A percentile compares a stretch with the other conserved stretches of the same genome.
Conservation (phyloP, 306 rosid genomes). For the Cucumis melo region DNA sequence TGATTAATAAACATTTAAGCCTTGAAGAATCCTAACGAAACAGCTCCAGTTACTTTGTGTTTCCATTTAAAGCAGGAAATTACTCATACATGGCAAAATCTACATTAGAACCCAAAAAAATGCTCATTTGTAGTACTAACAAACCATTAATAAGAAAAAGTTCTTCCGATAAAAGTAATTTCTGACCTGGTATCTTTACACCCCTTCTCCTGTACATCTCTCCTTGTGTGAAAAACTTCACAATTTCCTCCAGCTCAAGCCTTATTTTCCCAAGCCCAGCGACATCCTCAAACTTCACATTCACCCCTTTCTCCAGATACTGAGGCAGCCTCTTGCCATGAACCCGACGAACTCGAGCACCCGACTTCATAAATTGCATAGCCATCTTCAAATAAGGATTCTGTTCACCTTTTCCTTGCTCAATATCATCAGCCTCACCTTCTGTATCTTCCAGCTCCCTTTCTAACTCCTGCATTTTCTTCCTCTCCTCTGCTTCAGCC, state of each 20-base stretch:
- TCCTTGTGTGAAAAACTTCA: slow-evolving; percentile 94
- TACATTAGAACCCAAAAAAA: background rate
- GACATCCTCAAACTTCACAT: slow-evolving; percentile 87
- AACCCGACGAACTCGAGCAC: slow-evolving; percentile 79
- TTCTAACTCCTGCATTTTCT: slow-evolving; percentile 68
- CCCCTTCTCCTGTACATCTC: slow-evolving; percentile 95
- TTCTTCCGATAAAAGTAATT: background rate
- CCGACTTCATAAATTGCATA: slow-evolving; percentile 88
- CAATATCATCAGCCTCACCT: slow-evolving; percentile 49
- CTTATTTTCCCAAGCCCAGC: slow-evolving; percentile 95
- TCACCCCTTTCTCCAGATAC: slow-evolving; percentile 85
- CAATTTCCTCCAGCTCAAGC: slow-evolving; percentile 97
- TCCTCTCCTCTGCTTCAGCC: slow-evolving; percentile 93
- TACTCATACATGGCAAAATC: background rate
- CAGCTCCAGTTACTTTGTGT: background rate
- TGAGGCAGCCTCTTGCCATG: slow-evolving; percentile 66
- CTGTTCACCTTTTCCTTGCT: slow-evolving; percentile 52
- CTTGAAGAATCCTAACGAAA: slow-evolving; percentile 1
- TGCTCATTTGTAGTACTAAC: background rate
- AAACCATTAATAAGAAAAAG: background rate
- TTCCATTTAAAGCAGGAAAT: background rate
- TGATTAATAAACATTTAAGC: slow-evolving; percentile 29
- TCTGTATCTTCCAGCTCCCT: slow-evolving; percentile 47
- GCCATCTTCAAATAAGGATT: slow-evolving; percentile 85
- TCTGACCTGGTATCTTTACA: slow-evolving; percentile 83